Base-by-base conservation (phyloP, 371 early-diverging fungal genomes). In the Mucor irregularis region DNA sequence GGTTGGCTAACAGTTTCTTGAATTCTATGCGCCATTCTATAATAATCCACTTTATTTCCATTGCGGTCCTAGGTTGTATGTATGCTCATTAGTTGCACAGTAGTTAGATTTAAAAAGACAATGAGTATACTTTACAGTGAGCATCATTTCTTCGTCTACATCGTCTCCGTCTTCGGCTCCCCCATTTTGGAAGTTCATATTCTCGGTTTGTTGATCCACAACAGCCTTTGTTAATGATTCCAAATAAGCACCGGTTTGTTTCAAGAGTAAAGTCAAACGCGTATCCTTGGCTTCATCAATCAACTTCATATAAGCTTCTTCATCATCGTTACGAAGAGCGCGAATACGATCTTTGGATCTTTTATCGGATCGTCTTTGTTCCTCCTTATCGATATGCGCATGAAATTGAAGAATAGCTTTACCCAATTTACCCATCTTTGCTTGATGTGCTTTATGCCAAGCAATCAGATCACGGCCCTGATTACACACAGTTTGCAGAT, bases 261-360 rank as follows among this genome's bases (percentile, higher is more conserved):
- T 67, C 44, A 98, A 71, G 56, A 98, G 67, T 62, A 92, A 86
- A 17, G 91, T 87, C 55, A 97, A 86, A 66, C 97, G 93, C 16
- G 90, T 94, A 67, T 97, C 94, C 71, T 98, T 98, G 24, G 90
- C 89, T 73, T 94, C 78, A 68, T 95, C 95, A 53, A 98, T 83
- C 44, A 98, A 85, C 64, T 92, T 89, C 64, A 96, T 70, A 69
- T 98, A 97, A 1, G 93, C 96, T 53, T 92, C 95, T 73, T 98
- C 98, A 76, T 97, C 94, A 78, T 94, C 92, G 50, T 87, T 82
- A 64, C 90, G 89, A 56, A 97, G 80, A n/a, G 96, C 96, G 57
- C 89, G 82, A 43, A 98, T 75, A 91, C 97, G 95, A 68, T 98
- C 96, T 72, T 91, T 91, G 5, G 90, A 84, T 11, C 90, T 54